A percentile compares a stretch with the other conserved stretches of the same genome.
Evolutionary conservation across 2,329 filamentous ascomycete species (phyloP).

Genomic region (Aspergillus pseudoviridinutans): DNA sequence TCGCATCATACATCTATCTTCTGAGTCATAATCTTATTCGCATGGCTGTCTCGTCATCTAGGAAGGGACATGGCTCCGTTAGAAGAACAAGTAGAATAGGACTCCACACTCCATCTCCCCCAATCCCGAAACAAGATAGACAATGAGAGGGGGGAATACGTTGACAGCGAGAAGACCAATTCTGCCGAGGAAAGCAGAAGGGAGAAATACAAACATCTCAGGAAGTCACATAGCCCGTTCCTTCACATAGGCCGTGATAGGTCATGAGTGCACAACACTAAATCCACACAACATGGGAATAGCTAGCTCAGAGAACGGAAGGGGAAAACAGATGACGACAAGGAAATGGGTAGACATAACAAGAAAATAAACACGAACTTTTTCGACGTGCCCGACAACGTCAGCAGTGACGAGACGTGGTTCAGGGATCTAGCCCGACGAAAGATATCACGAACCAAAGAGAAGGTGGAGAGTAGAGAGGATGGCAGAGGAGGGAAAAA

Average conservation of each 20-base stretch:
- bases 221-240: constrained; percentile 18
- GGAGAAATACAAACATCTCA: constrained; percentile 9
- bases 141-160: constrained; percentile 13
- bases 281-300: constrained; percentile 32
- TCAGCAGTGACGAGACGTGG: constrained; percentile 31
- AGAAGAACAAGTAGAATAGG: constrained; percentile 21
- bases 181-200: constrained; percentile 4
- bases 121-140: constrained; percentile 21
- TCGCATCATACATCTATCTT: constrained; percentile 1
- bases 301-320: constrained; percentile 26
- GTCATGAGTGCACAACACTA: constrained; percentile 31
- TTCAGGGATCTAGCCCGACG: constrained; percentile 27
- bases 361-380: constrained; percentile 26
- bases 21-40: constrained; percentile 23
- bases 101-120: constrained; percentile 25
- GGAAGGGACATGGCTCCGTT: constrained; percentile 21
- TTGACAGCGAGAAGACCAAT: constrained; percentile 10
- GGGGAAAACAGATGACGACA: constrained; percentile 20
- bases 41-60: constrained; percentile 24
- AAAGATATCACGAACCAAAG: constrained; percentile 27
- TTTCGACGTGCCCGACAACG: constrained; percentile 35
- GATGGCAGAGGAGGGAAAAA: constrained; percentile 10
- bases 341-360: constrained; percentile 14
- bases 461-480: constrained; percentile 15
- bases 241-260: constrained; percentile 32